phyloP scores from a whole-genome alignment of 2,329 filamentous ascomycete species.

The Fusarium hostae region DNA sequence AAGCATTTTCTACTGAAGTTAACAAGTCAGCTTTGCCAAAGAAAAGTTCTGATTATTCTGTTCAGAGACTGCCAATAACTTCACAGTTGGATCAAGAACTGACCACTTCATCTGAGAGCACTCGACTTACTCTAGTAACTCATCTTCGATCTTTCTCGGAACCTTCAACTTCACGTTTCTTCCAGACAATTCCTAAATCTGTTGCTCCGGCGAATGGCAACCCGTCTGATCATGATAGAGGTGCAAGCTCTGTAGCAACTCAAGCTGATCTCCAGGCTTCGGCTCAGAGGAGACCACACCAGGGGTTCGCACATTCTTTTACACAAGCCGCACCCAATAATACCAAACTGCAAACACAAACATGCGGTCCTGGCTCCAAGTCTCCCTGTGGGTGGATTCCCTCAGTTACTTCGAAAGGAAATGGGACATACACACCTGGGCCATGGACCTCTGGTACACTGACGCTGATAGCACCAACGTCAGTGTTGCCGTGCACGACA shows the following conservation, averaged over 20 bases:
- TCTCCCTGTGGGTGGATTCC: constrained; percentile 10
- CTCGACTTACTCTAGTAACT: not conserved
- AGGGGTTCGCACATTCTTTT: not conserved
- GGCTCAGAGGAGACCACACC: constrained; percentile 19
- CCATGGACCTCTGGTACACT: constrained; percentile 9
- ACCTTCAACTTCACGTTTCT: not conserved
- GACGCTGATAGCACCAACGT: constrained; percentile 29
- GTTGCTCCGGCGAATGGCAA: not conserved
- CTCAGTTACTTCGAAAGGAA: constrained; percentile 22
- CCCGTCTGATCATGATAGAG: not conserved
- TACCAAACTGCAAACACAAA: constrained; percentile 2
- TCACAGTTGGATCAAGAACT: not conserved
- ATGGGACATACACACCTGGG: constrained; percentile 22
- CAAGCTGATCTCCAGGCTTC: not conserved
- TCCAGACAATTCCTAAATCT: not conserved
- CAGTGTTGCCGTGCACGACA: constrained; percentile 49
- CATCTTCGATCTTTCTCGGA: not conserved
- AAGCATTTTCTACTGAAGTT: not conserved
- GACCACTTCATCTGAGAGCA: not conserved
- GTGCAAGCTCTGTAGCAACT: not conserved
- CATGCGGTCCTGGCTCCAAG: not conserved
- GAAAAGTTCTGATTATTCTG: not conserved
- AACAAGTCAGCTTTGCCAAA: not conserved
- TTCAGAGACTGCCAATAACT: not conserved
- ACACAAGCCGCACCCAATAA: constrained; percentile 10